Conservation (phyloP, 1,284 basidiomycete genomes). For the Ganoderma resinaceum region DNA sequence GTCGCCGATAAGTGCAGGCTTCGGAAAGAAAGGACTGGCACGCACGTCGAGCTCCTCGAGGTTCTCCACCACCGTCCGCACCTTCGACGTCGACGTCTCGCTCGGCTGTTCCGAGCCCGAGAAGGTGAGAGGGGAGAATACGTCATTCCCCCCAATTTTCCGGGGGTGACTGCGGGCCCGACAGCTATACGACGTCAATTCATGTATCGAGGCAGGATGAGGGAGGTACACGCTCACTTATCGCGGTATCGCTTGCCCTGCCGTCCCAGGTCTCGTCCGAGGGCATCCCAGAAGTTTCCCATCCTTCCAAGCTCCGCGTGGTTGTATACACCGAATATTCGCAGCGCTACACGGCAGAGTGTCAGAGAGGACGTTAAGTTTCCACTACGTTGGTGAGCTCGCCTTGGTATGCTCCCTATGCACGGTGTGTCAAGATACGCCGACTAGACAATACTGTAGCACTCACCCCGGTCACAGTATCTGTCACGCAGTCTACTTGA, state of each 20-base stretch:
- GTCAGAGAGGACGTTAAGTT: neutral
- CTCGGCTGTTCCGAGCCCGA: neutral
- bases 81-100: neutral
- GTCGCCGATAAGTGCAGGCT: no score
- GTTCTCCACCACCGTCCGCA: neutral
- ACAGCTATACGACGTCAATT: constrained; percentile 38
- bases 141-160: neutral
- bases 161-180: constrained; percentile 23
- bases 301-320: constrained; percentile 53
- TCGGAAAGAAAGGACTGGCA: neutral
- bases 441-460: neutral
- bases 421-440: neutral
- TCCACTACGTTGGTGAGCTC: neutral
- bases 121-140: neutral
- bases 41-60: neutral
- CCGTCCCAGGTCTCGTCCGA: constrained; percentile 50
- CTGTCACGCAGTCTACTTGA: neutral
- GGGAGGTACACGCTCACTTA: constrained; percentile 36
- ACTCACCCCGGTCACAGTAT: neutral
- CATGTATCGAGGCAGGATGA: neutral
- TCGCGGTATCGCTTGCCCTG: constrained; percentile 54
- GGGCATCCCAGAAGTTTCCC: constrained; percentile 55
- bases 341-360: constrained; percentile 46
- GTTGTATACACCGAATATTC: constrained; percentile 61
- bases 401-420: neutral